These are phyloP conservation scores for Globisporangium recalcitrans DNA, from an alignment of 352 stramenopile species.

Conservation along the genomic window DNA sequence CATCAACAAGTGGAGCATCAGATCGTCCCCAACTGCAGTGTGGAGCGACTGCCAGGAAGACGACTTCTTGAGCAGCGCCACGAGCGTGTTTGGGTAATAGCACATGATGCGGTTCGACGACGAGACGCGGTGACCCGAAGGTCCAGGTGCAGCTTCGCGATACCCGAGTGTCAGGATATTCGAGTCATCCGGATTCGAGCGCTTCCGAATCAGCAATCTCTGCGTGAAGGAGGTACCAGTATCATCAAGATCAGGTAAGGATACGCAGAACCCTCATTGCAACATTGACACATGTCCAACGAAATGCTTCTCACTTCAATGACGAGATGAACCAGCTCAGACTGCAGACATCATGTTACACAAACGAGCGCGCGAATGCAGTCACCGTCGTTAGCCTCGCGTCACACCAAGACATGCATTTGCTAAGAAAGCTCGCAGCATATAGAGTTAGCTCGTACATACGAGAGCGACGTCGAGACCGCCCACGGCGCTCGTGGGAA, in stretches of 20 bases:
- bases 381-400: neutral
- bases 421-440: neutral
- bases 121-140: slow-evolving; percentile 41
- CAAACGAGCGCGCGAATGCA: too few relatives aligned
- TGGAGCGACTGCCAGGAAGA: slow-evolving; percentile 48
- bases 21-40: slow-evolving; percentile 50
- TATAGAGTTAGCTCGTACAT: slow-evolving; percentile 19
- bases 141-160: slow-evolving; percentile 36
- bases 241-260: neutral
- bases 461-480: slow-evolving; percentile 23
- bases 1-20: slow-evolving; percentile 59
- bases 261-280: too few relatives aligned
- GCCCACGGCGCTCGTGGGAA: slow-evolving; percentile 32
- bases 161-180: slow-evolving; percentile 74
- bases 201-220: slow-evolving; percentile 38
- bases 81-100: slow-evolving; percentile 71
- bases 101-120: slow-evolving; percentile 63
- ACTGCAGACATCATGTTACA: slow-evolving; percentile 16
- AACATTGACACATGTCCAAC: too few relatives aligned
- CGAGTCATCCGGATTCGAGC: slow-evolving; percentile 33
- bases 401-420: neutral
- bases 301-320: slow-evolving; percentile 26
- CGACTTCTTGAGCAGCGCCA: slow-evolving; percentile 47
- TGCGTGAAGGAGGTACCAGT: neutral
- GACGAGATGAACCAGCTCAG: slow-evolving; percentile 41